Percentiles rank a stretch among this genome's conserved stretches.
Evolutionary conservation across 768 basidiomycete species (phyloP).

Genomic region (Lactifluus volemus): DNA sequence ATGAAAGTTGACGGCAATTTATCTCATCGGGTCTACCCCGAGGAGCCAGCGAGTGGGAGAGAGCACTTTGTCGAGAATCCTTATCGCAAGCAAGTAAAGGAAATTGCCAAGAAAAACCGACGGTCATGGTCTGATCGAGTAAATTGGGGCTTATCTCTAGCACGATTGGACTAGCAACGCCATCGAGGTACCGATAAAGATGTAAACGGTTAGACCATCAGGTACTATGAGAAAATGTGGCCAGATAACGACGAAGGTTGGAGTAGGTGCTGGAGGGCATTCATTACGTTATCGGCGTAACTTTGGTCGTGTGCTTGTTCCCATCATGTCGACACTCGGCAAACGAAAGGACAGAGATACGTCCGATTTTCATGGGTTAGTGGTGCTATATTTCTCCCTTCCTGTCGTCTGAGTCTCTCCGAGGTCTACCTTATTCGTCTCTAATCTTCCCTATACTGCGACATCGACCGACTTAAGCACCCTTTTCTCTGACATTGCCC

Average conservation of each 20-base stretch:
- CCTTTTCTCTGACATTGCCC: conserved; percentile 91
- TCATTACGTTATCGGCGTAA: not conserved
- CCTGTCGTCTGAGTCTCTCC: not conserved
- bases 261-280: too few relatives aligned
- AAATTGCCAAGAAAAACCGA: not conserved
- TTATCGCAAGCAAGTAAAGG: conserved; percentile 1
- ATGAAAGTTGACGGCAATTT: not conserved
- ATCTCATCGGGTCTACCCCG: not conserved
- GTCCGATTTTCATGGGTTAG: conserved; percentile 29
- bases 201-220: not conserved
- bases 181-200: not conserved
- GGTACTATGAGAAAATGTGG: not conserved
- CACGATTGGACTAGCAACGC: not conserved
- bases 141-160: not conserved
- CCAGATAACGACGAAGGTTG: too few relatives aligned
- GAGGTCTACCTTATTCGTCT: conserved; percentile 86
- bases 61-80: not conserved
- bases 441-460: conserved; percentile 83
- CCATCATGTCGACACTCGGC: conserved; percentile 28
- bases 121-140: not conserved
- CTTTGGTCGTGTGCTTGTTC: too few relatives aligned
- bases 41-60: not conserved
- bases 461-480: conserved; percentile 89
- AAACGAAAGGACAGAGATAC: conserved; percentile 35
- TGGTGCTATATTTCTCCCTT: not conserved